Evolutionary conservation across 352 stramenopile species (phyloP), one percentile per base, ranked within the genome.

Genomic region (Phytopythium chamaehyphon): DNA sequence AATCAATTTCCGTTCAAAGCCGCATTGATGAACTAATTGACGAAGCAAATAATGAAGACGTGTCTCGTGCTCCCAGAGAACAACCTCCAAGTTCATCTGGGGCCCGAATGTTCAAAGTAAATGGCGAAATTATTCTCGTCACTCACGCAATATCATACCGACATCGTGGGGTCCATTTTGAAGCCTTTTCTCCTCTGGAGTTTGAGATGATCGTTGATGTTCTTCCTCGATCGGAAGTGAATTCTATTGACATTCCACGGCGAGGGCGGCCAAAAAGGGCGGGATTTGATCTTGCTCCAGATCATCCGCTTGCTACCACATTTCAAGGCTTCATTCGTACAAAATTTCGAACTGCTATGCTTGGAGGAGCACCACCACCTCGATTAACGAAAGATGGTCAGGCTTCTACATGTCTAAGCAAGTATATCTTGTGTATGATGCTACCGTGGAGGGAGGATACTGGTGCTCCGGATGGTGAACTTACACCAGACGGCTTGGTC

Each of bases 261-360:
- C 40, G 39, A 10, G 42, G 40, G 0, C 33, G 55, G 15, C 55
- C 40, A 14, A 52, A 52, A 2, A 51, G 43, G 2, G 3, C 6
- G 10, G 48, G 48, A 3, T 57, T 62, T 44, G 43, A 54, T 31
- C 40, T 62, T 4, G 40, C 1, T 1, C 11, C 23, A 22, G 47
- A 22, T 1, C 36, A 65, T 19, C 52, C 47, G 2, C 44, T 60
- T 6, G 2, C 22, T 14, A 16, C 40, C 3, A n/a, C 45, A 18
- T 61, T 49, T 33, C 49, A 61, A 39, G 53, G 53, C 3, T 66
- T 53, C 31, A 66, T 61, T 7, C 48, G 52, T 21, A 26, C 53
- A 43, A 66, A 66, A 40, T 56, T 65, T 15, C 22, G 39, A 18
- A 66, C 58, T 1, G 23, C 48, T 5, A 55, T 66, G 53, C 26